phyloP scores from a whole-genome alignment of 345 rosid species.

The Acer negundo region DNA sequence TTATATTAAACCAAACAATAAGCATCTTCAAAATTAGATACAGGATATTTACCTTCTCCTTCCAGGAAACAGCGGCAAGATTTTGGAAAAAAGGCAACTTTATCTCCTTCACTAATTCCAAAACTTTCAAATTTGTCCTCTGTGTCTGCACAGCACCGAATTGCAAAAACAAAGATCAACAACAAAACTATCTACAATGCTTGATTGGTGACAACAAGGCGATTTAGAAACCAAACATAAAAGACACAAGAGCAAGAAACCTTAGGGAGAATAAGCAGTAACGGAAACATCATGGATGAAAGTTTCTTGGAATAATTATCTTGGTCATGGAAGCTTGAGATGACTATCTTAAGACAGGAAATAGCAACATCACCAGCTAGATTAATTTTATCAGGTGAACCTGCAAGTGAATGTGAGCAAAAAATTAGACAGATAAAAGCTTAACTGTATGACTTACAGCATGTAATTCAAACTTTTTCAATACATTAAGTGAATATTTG shows the following conservation, averaged over 20 bases:
- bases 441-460: neutral
- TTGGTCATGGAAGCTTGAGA: slow-evolving; percentile 43
- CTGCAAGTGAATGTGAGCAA: slow-evolving; percentile 40
- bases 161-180: slow-evolving; percentile 4
- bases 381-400: slow-evolving; percentile 45
- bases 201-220: neutral
- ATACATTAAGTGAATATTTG: neutral
- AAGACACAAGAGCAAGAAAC: slow-evolving; percentile 32
- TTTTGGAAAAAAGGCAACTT: slow-evolving; percentile 67
- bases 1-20: slow-evolving; percentile 7
- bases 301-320: slow-evolving; percentile 51
- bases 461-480: neutral
- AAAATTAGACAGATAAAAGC: slow-evolving; percentile 13
- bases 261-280: slow-evolving; percentile 73
- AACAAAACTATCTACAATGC: neutral
- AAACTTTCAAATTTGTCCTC: slow-evolving; percentile 55
- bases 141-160: slow-evolving; percentile 57
- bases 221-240: slow-evolving; percentile 4
- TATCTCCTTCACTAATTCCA: slow-evolving; percentile 60
- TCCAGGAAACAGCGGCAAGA: slow-evolving; percentile 43
- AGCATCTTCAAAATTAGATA: slow-evolving; percentile 20
- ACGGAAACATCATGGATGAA: slow-evolving; percentile 72
- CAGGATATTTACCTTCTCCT: slow-evolving; percentile 49
- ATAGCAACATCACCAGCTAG: slow-evolving; percentile 60
- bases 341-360: slow-evolving; percentile 55